Conservation (phyloP, 371 early-diverging fungal species). For the Lichtheimia ornata region DNA sequence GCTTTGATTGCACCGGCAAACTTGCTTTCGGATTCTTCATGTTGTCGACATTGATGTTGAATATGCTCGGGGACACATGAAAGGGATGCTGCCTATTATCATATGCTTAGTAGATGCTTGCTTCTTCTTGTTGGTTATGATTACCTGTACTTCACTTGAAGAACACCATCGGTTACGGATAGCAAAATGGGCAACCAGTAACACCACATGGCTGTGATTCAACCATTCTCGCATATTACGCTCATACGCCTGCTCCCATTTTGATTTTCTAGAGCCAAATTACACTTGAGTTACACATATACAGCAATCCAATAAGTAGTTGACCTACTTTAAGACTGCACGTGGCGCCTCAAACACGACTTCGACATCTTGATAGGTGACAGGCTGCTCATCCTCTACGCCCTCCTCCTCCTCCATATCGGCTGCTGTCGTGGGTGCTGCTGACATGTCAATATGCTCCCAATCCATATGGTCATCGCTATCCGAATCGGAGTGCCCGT, state of each 20-base stretch:
- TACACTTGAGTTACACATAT: too few species aligned
- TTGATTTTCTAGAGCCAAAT: slow-evolving; percentile 22
- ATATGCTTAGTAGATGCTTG: not conserved
- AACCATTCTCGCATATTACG: slow-evolving; percentile 39
- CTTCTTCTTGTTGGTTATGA: not conserved
- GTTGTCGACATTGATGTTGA: slow-evolving; percentile 13
- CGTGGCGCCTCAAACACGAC: slow-evolving; percentile 38
- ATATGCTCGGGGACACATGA: slow-evolving; percentile 37
- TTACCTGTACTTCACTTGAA: slow-evolving; percentile 31
- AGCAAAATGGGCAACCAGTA: slow-evolving; percentile 38
- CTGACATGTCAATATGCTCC: too few species aligned
- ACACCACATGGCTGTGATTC: slow-evolving; percentile 39
- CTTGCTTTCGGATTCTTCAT: slow-evolving; percentile 14
- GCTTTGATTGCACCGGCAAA: slow-evolving; percentile 36
- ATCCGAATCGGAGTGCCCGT: too few species aligned
- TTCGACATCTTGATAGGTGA: slow-evolving; percentile 40
- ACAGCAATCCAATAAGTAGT: not conserved
- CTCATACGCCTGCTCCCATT: slow-evolving; percentile 33
- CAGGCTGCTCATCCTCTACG: not conserved
- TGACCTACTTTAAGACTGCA: slow-evolving; percentile 30
- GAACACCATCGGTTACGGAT: slow-evolving; percentile 47
- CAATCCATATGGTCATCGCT: too few species aligned
- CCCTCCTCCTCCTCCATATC: too few species aligned
- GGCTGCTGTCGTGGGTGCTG: too few species aligned
- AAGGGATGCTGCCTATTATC: slow-evolving; percentile 25